Conservation (phyloP, 768 basidiomycete genomes). For the Mycena olivaceomarginata region DNA sequence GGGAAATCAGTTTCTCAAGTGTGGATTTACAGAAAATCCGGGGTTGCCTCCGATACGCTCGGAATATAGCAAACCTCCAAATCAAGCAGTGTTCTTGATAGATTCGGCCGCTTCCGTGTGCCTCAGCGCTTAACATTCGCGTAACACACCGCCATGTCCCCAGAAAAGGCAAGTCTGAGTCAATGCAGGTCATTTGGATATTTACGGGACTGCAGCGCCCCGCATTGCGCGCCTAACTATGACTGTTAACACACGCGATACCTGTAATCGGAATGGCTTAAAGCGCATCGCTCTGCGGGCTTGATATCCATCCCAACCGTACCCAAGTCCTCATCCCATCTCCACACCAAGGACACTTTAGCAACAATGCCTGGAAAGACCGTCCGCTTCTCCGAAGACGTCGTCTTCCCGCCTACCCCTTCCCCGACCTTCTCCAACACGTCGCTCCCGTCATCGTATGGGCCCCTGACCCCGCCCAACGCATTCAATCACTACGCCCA, state of each 20-base stretch:
- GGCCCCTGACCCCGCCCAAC: constrained; percentile 42
- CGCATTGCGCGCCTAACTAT: constrained; percentile 33
- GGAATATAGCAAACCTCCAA: not conserved
- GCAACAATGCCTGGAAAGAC: constrained; percentile 38
- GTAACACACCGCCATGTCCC: constrained; percentile 3
- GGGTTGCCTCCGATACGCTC: not conserved
- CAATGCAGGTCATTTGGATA: not conserved
- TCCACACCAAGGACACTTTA: constrained; percentile 1
- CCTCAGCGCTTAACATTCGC: not conserved
- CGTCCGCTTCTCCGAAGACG: constrained; percentile 39
- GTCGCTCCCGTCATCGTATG: constrained; percentile 46
- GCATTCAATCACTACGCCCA: constrained; percentile 33
- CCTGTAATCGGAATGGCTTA: constrained; percentile 14
- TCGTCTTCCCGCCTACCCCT: constrained; percentile 39
- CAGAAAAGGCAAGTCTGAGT: constrained; percentile 14
- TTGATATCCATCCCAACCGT: not conserved
- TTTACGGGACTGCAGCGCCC: constrained; percentile 28
- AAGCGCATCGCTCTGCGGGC: constrained; percentile 9
- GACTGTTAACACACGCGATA: constrained; percentile 16
- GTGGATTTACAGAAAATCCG: not conserved
- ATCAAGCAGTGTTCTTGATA: constrained; percentile 12
- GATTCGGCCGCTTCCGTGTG: not conserved
- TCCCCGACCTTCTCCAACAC: constrained; percentile 42
- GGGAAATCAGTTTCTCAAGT: not conserved
- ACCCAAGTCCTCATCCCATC: constrained; percentile 5